phyloP scores from a whole-genome alignment of 768 basidiomycete genomes.

The Trametes cingulata region DNA sequence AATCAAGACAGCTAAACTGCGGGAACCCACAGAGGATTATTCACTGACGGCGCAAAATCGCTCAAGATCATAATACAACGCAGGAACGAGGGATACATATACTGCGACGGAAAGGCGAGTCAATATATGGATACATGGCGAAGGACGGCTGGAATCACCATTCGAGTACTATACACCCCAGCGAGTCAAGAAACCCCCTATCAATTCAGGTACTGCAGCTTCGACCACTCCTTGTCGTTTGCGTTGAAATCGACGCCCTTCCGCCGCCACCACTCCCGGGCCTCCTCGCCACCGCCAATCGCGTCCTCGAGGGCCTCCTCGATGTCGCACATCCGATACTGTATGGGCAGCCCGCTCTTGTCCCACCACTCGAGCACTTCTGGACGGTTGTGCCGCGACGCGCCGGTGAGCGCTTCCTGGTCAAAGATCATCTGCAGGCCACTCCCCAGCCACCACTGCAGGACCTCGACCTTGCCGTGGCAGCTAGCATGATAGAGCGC shows the following conservation, averaged over 20 bases:
- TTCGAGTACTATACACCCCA: background rate
- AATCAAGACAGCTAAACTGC: no score
- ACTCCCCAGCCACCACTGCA: conserved; percentile 83
- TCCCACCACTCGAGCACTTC: conserved; percentile 91
- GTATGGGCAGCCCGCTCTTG: conserved; percentile 71
- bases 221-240: conserved; percentile 87
- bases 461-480: conserved; percentile 75
- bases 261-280: conserved; percentile 76
- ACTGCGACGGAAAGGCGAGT: background rate
- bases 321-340: conserved; percentile 89
- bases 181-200: background rate
- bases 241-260: conserved; percentile 85
- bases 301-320: conserved; percentile 91
- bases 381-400: conserved; percentile 78
- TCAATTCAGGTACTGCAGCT: conserved; percentile 69
- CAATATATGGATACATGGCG: conserved; percentile 11
- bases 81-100: background rate
- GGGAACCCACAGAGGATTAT: no score
- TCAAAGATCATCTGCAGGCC: conserved; percentile 80
- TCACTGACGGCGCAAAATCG: no score
- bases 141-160: background rate
- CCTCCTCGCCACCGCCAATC: conserved; percentile 74
- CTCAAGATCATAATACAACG: background rate
- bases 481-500: conserved; percentile 79
- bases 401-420: conserved; percentile 75